phyloP scores from a whole-genome alignment of 2,329 filamentous ascomycete genomes.

The Bipolaris gigantea region DNA sequence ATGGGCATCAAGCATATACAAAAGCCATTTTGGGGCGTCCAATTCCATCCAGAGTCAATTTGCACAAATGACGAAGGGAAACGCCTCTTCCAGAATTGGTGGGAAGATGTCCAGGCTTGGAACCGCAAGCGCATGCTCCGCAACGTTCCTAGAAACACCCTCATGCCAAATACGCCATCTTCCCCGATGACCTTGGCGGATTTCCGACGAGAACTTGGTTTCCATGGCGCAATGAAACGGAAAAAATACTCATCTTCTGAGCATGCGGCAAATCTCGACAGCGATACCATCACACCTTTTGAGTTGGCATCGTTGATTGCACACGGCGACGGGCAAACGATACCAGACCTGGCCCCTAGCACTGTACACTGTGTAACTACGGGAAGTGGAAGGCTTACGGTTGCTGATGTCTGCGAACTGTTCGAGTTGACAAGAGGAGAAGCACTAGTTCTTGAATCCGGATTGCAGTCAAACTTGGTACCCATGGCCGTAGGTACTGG shows the following conservation, averaged over 20 bases:
- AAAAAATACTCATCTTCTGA: conserved; percentile 8
- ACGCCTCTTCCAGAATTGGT: conserved; percentile 74
- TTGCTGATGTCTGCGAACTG: conserved; percentile 43
- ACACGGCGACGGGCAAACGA: conserved; percentile 27
- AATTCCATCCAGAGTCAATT: conserved; percentile 88
- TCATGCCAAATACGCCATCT: conserved; percentile 14
- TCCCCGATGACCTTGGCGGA: conserved; percentile 23
- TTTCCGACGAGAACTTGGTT: conserved; percentile 23
- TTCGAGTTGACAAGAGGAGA: conserved; percentile 42
- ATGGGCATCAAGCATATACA: conserved; percentile 72
- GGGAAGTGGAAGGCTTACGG: conserved; percentile 41
- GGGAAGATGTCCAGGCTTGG: conserved; percentile 65
- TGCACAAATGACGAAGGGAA: conserved; percentile 73
- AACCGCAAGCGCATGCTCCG: conserved; percentile 23
- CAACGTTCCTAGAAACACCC: conserved; percentile 10
- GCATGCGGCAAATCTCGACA: conserved; percentile 12
- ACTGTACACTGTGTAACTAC: conserved; percentile 40
- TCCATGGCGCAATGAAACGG: conserved; percentile 13
- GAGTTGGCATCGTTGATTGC: conserved; percentile 33
- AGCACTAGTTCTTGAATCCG: conserved; percentile 53
- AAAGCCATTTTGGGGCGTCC: conserved; percentile 81
- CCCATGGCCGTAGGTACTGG: conserved; percentile 56
- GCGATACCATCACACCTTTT: conserved; percentile 20
- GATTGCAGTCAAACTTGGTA: conserved; percentile 43
- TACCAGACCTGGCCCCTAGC: conserved; percentile 31